Evolutionary conservation across 345 rosid genomes (phyloP).

Genomic region (Ceriops decandra): DNA sequence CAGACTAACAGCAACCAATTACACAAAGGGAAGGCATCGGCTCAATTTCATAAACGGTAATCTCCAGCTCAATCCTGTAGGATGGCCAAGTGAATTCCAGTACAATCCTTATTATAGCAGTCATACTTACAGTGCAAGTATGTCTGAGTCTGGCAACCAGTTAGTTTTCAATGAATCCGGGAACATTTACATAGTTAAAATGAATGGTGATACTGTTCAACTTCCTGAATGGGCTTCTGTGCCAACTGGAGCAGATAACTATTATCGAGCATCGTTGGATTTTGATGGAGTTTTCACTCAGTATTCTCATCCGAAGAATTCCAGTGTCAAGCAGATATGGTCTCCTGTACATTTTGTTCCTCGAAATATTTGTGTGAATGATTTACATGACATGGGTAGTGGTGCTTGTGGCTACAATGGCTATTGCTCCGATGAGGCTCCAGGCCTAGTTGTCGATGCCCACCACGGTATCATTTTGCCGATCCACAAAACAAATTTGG

Average conservation of each 20-base stretch:
- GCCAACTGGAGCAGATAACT: background rate
- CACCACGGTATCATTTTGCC: background rate
- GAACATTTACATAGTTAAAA: background rate
- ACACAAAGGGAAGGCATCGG: constrained; percentile 28
- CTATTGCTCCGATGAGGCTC: constrained; percentile 2
- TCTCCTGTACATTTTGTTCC: constrained; percentile 1
- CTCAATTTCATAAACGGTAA: constrained; percentile 23
- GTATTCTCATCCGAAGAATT: constrained; percentile 15
- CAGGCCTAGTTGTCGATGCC: constrained; percentile 10
- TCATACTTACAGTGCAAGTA: background rate
- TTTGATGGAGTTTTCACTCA: constrained; percentile 30
- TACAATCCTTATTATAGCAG: background rate
- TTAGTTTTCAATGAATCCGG: constrained; percentile 24
- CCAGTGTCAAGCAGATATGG: background rate
- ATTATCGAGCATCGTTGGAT: constrained; percentile 32
- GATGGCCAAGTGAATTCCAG: constrained; percentile 10
- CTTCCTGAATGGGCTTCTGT: background rate
- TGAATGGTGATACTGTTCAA: background rate
- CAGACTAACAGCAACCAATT: constrained; percentile 7
- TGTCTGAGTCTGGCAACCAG: background rate
- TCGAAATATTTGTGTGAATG: background rate
- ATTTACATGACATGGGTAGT: background rate
- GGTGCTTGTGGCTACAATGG: constrained; percentile 21
- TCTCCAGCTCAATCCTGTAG: constrained; percentile 18
- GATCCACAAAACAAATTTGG: no score